These are phyloP conservation scores for Aspergillus puulaauensis DNA, from an alignment of 2,329 filamentous ascomycete genomes.

Conservation along the genomic window DNA sequence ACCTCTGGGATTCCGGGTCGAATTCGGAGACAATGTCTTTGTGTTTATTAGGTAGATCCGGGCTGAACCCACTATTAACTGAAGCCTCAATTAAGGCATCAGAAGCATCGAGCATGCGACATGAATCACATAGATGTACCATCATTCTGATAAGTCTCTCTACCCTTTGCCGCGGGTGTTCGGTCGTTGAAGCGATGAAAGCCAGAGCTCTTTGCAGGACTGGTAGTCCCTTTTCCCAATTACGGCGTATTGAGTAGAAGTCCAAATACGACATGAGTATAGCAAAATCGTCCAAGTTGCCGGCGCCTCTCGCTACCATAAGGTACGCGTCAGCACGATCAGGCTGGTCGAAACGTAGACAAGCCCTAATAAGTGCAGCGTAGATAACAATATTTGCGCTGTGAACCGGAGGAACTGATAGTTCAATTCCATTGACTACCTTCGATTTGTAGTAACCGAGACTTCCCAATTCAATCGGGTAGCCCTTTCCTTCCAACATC, in stretches of 20 bases:
- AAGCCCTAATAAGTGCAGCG: slow-evolving; percentile 35
- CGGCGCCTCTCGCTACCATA: slow-evolving; percentile 33
- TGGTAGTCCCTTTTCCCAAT: slow-evolving; percentile 38
- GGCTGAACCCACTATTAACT: slow-evolving; percentile 36
- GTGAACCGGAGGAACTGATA: slow-evolving; percentile 36
- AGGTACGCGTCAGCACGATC: slow-evolving; percentile 43
- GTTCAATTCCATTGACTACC: slow-evolving; percentile 36
- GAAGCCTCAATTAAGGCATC: slow-evolving; percentile 36
- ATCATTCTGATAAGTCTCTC: slow-evolving; percentile 40
- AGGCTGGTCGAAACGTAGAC: slow-evolving; percentile 42
- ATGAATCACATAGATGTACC: slow-evolving; percentile 40
- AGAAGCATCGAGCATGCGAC: slow-evolving; percentile 29
- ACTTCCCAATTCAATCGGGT: slow-evolving; percentile 33
- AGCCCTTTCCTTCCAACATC: slow-evolving; percentile 36
- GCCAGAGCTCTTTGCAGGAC: slow-evolving; percentile 34
- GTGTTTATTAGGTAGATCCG: slow-evolving; percentile 25
- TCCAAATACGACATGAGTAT: slow-evolving; percentile 39
- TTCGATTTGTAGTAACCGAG: slow-evolving; percentile 25
- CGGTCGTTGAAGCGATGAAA: slow-evolving; percentile 36
- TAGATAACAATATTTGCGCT: slow-evolving; percentile 35
- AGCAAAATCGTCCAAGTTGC: slow-evolving; percentile 38
- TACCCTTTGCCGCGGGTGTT: slow-evolving; percentile 25
- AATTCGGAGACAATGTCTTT: slow-evolving; percentile 25
- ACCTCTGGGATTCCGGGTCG: slow-evolving; percentile 26
- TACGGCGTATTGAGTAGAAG: slow-evolving; percentile 35